These are phyloP conservation scores for Scheffersomyces parashehatae DNA, from an alignment of 1,139 yeast genomes.

Conservation along the genomic window DNA sequence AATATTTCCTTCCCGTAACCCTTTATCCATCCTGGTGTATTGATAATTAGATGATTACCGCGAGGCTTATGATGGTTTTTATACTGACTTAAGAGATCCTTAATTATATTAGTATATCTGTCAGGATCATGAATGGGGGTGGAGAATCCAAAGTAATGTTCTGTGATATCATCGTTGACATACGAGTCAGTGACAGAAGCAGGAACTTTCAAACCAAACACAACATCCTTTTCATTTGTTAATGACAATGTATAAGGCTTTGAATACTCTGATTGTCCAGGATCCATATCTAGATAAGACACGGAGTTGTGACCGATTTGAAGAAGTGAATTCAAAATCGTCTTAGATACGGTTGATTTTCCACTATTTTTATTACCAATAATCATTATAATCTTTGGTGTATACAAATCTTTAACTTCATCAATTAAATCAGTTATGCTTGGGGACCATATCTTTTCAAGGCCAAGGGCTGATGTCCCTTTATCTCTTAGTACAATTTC, in stretches of 20 bases:
- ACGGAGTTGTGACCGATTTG: slow-evolving; percentile 18
- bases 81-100: slow-evolving; percentile 41
- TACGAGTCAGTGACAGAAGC: slow-evolving; percentile 6
- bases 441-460: slow-evolving; percentile 23
- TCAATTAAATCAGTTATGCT: slow-evolving; percentile 9
- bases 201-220: slow-evolving; percentile 29
- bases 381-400: slow-evolving; percentile 26
- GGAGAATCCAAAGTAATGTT: slow-evolving; percentile 63
- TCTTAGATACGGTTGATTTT: slow-evolving; percentile 70
- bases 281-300: slow-evolving; percentile 76
- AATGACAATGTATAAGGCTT: slow-evolving; percentile 69
- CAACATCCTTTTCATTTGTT: slow-evolving; percentile 20
- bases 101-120: slow-evolving; percentile 50
- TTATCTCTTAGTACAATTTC: slow-evolving; percentile 34
- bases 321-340: slow-evolving; percentile 49
- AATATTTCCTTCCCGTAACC: slow-evolving; percentile 80
- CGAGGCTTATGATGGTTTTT: slow-evolving; percentile 19
- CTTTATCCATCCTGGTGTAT: slow-evolving; percentile 93
- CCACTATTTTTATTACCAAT: slow-evolving; percentile 72
- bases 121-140: slow-evolving; percentile 73
- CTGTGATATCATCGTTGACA: slow-evolving; percentile 9
- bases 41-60: slow-evolving; percentile 58
- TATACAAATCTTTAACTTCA: slow-evolving; percentile 3
- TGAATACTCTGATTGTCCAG: slow-evolving; percentile 86
- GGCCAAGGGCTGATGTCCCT: slow-evolving; percentile 25